Evolutionary conservation across 108 stramenopile genomes (phyloP).

Genomic region (Cyclostephanos invisitatus): DNA sequence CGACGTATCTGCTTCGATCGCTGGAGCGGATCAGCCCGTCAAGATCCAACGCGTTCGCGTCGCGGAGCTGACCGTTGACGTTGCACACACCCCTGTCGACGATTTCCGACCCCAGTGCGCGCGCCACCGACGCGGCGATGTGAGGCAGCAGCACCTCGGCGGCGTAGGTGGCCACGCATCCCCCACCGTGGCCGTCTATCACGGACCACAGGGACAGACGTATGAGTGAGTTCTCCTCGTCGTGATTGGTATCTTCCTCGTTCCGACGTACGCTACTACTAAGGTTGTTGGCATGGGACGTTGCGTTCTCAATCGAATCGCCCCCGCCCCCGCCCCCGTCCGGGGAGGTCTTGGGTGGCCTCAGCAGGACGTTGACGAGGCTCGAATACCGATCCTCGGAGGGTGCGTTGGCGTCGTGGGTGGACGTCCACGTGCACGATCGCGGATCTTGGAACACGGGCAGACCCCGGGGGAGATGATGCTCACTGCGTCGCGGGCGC

Average conservation of each 20-base stretch:
- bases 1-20: constrained; percentile 49
- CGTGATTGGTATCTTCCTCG: constrained; percentile 23
- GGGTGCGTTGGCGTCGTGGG: constrained; percentile 80
- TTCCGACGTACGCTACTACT: constrained; percentile 17
- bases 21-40: constrained; percentile 75
- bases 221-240: constrained; percentile 56
- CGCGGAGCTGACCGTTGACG: constrained; percentile 81
- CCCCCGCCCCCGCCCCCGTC: background rate
- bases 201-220: constrained; percentile 80
- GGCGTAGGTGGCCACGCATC: constrained; percentile 80
- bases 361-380: constrained; percentile 74
- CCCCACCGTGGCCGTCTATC: constrained; percentile 89
- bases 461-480: constrained; percentile 59
- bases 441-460: constrained; percentile 69
- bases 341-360: constrained; percentile 35
- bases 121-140: constrained; percentile 67
- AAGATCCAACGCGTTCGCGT: constrained; percentile 80
- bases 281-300: constrained; percentile 51
- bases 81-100: constrained; percentile 76
- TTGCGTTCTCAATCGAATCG: constrained; percentile 27
- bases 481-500: constrained; percentile 9
- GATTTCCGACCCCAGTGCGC: constrained; percentile 72
- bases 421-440: constrained; percentile 76
- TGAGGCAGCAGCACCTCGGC: constrained; percentile 76
- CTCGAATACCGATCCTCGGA: constrained; percentile 79